Evolutionary conservation across 306 rosid genomes (phyloP).

Genomic region (Sophora flavescens): DNA sequence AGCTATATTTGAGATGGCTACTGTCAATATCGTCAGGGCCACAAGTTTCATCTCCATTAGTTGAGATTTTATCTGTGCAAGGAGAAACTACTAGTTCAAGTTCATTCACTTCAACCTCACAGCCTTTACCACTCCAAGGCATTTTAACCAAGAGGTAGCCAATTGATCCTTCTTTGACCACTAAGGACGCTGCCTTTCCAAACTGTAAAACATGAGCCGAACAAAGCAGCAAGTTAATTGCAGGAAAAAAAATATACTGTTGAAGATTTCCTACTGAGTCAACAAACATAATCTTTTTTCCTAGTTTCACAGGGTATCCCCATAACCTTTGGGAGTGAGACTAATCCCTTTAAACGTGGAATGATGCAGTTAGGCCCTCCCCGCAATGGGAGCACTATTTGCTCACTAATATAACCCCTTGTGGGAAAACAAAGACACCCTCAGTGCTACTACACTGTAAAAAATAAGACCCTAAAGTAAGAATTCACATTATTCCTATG

Average conservation of each 20-base stretch:
- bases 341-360: not conserved
- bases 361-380: not conserved
- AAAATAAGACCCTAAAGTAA: not conserved
- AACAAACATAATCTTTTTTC: not conserved
- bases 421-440: not conserved
- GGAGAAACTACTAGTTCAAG: constrained; percentile 90
- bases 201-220: constrained; percentile 55
- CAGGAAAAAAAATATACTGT: not conserved
- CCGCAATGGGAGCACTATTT: not conserved
- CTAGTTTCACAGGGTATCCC: not conserved
- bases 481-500: constrained; percentile 15
- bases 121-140: constrained; percentile 94
- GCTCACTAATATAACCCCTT: not conserved
- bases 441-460: not conserved
- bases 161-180: constrained; percentile 90
- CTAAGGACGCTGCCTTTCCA: constrained; percentile 60
- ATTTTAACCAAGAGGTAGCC: constrained; percentile 74
- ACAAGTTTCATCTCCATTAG: constrained; percentile 56
- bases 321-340: not conserved
- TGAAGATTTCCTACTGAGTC: constrained; percentile 1
- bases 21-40: constrained; percentile 46
- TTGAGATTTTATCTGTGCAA: constrained; percentile 40
- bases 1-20: constrained; percentile 35
- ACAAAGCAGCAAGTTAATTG: constrained; percentile 23
- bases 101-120: constrained; percentile 85